Evolutionary conservation across 1,284 basidiomycete species (phyloP).

Genomic region (Ceratobasidium sp.): DNA sequence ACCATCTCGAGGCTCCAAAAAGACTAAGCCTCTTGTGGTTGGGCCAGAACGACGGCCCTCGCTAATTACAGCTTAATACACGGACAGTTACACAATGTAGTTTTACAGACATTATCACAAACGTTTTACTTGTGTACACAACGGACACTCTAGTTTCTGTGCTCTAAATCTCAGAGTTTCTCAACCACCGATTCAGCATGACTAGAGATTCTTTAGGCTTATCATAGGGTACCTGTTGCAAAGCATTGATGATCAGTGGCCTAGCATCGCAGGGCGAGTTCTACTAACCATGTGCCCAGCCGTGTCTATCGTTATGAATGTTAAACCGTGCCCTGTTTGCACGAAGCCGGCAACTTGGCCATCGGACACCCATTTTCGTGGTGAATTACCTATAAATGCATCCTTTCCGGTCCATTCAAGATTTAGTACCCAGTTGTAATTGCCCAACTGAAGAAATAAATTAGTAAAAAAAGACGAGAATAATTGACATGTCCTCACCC

Average conservation of each 20-base stretch:
- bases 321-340: slow-evolving; percentile 70
- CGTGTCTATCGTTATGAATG: slow-evolving; percentile 71
- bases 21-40: slow-evolving; percentile 68
- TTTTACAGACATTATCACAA: too few species aligned
- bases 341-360: slow-evolving; percentile 64
- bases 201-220: slow-evolving; percentile 57
- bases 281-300: slow-evolving; percentile 77
- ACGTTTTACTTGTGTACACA: too few species aligned
- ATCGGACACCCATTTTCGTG: slow-evolving; percentile 64
- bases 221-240: slow-evolving; percentile 58
- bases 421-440: slow-evolving; percentile 58
- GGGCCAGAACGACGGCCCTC: slow-evolving; percentile 52
- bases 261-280: slow-evolving; percentile 57
- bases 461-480: slow-evolving; percentile 61
- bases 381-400: slow-evolving; percentile 55
- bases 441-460: slow-evolving; percentile 62
- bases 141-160: too few species aligned
- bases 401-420: slow-evolving; percentile 59
- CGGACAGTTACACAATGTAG: too few species aligned
- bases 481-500: slow-evolving; percentile 9
- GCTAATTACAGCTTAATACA: too few species aligned
- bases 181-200: slow-evolving; percentile 58
- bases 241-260: not conserved
- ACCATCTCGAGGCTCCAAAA: slow-evolving; percentile 66
- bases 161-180: too few species aligned